A percentile compares a stretch with the other conserved stretches of the same genome.
phyloP scores from a whole-genome alignment of 257 asterid species.

The Solanum rostratum region DNA sequence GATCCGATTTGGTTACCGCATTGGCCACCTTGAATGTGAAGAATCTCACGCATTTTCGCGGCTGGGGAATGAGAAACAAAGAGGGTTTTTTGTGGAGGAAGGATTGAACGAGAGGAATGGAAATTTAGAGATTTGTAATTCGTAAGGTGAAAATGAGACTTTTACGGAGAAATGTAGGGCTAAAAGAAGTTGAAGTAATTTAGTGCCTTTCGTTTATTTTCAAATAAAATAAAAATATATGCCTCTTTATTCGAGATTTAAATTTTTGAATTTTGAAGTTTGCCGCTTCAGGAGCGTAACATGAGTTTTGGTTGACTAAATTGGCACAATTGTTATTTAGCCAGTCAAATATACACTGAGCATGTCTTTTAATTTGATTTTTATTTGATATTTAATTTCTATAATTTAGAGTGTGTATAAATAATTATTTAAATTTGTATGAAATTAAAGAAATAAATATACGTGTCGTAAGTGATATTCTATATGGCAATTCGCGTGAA shows the following conservation, averaged over 20 bases:
- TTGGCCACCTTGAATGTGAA: slow-evolving; percentile 45
- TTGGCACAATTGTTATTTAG: not conserved
- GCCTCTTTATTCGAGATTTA: not conserved
- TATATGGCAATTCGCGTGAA: no score
- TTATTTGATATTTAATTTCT: accelerated
- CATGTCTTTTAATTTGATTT: not conserved
- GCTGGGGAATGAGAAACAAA: not conserved
- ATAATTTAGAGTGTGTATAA: accelerated
- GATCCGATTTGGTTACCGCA: slow-evolving; percentile 48
- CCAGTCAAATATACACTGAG: not conserved
- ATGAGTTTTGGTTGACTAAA: not conserved
- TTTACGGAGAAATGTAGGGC: not conserved
- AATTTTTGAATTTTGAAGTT: not conserved
- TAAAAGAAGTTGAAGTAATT: not conserved
- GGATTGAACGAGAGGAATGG: not conserved
- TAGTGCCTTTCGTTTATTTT: not conserved
- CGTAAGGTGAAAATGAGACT: not conserved
- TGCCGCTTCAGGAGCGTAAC: not conserved
- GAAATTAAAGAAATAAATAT: no score
- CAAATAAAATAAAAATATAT: not conserved
- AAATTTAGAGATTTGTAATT: not conserved
- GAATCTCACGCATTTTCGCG: slow-evolving; percentile 35
- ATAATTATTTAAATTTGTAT: not conserved
- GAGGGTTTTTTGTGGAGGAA: not conserved
- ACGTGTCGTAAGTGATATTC: no score